Evolutionary conservation across 1,284 basidiomycete genomes (phyloP).

Genomic region (Mycosarcoma mackinlayi): DNA sequence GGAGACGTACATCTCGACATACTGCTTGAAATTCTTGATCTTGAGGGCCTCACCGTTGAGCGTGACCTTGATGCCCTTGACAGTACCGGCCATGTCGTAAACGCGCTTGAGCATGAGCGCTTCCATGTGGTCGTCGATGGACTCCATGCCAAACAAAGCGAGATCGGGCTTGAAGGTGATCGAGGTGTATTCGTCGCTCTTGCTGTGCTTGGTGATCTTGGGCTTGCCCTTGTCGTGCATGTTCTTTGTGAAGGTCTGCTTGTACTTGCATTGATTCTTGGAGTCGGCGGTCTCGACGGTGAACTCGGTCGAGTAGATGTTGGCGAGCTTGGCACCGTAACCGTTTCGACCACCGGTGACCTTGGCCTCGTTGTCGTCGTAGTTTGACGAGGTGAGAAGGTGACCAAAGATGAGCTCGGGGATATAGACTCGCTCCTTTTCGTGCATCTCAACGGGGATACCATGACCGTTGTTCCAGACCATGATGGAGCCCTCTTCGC

Average conservation of each 20-base stretch:
- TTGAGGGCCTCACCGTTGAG: slow-evolving; percentile 92
- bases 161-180: slow-evolving; percentile 96
- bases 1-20: slow-evolving; percentile 87
- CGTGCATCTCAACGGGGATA: slow-evolving; percentile 94
- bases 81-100: slow-evolving; percentile 95
- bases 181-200: slow-evolving; percentile 83
- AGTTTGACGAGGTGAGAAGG: slow-evolving; percentile 94
- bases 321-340: slow-evolving; percentile 94
- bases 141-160: slow-evolving; percentile 88
- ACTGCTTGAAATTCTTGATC: slow-evolving; percentile 96
- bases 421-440: slow-evolving; percentile 92
- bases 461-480: slow-evolving; percentile 96
- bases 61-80: slow-evolving; percentile 91
- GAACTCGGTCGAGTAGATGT: slow-evolving; percentile 98
- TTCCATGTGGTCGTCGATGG: slow-evolving; percentile 90
- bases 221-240: slow-evolving; percentile 88
- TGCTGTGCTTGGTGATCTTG: slow-evolving; percentile 85
- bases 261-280: slow-evolving; percentile 87
- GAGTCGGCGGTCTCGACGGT: slow-evolving; percentile 97
- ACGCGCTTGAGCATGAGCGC: slow-evolving; percentile 93
- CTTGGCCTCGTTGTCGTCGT: slow-evolving; percentile 99
- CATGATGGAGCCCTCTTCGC: slow-evolving; percentile 85
- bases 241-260: slow-evolving; percentile 93
- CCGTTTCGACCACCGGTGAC: slow-evolving; percentile 98
- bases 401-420: slow-evolving; percentile 98